phyloP scores from a whole-genome alignment of 495 filamentous ascomycete species.

The Hypoxylon subgilvum region DNA sequence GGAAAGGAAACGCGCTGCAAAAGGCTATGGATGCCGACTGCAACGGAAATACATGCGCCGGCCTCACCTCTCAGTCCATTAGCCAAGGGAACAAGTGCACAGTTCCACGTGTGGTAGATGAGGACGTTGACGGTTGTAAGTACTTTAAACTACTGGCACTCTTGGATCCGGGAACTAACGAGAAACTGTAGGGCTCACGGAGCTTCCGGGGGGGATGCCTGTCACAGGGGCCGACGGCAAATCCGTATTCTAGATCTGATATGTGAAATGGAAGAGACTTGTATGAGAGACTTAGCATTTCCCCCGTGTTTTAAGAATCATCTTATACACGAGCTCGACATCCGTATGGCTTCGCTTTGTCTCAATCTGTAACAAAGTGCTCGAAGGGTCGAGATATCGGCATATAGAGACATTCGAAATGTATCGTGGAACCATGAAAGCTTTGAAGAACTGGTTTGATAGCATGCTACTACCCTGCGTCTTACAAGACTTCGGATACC shows the following conservation, averaged over 20 bases:
- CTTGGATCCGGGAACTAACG: background rate
- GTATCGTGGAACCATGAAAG: too few species aligned
- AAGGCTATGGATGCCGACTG: conserved; percentile 35
- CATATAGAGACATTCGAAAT: too few species aligned
- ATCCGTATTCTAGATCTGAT: conserved; percentile 5
- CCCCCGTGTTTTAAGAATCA: too few species aligned
- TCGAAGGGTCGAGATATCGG: too few species aligned
- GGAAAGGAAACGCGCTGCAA: conserved; percentile 40
- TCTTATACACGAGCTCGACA: too few species aligned
- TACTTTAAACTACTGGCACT: background rate
- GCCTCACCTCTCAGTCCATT: conserved; percentile 36
- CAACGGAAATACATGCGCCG: conserved; percentile 32
- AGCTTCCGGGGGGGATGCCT: conserved; percentile 38
- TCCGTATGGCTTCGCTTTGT: too few species aligned
- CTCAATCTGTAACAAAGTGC: too few species aligned
- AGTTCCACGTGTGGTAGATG: conserved; percentile 33
- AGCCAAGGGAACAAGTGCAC: conserved; percentile 42
- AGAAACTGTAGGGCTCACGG: conserved; percentile 24
- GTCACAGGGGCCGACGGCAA: conserved; percentile 30
- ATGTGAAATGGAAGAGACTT: background rate
- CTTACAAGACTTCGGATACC: background rate
- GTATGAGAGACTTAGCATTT: too few species aligned
- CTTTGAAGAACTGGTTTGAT: too few species aligned
- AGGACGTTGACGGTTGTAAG: conserved; percentile 45
- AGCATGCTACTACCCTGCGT: too few species aligned